These are phyloP conservation scores for Galeopsis tetrahit DNA, from an alignment of 257 asterid genomes.

Conservation along the genomic window DNA sequence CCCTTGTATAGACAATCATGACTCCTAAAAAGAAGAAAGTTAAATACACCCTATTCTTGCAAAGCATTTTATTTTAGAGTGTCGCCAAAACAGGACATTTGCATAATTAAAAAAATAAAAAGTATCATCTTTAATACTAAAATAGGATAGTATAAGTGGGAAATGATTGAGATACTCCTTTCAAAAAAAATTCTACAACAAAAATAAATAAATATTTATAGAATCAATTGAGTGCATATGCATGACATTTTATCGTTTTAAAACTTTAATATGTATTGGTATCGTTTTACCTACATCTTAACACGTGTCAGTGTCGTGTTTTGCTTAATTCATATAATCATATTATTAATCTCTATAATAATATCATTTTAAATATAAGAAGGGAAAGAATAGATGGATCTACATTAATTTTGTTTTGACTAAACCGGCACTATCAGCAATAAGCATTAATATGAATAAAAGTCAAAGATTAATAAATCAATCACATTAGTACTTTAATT, in stretches of 20 bases:
- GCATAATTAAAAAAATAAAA: neutral
- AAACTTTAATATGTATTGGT: neutral
- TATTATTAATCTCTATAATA: neutral
- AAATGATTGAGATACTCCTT: no score
- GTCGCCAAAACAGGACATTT: neutral
- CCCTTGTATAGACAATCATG: neutral
- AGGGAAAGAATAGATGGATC: neutral
- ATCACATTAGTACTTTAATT: neutral
- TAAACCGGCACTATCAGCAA: neutral
- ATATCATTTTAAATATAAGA: neutral
- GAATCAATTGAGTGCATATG: neutral
- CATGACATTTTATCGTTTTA: neutral
- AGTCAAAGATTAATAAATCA: slow-evolving; percentile 20
- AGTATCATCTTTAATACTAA: neutral
- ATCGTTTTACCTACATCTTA: no score
- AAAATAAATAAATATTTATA: no score
- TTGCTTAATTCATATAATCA: no score
- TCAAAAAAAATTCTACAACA: no score
- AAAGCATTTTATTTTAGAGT: neutral
- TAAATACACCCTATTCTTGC: no score
- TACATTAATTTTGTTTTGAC: neutral
- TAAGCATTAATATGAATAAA: neutral
- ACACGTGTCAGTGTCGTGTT: neutral
- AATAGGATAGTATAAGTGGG: no score
- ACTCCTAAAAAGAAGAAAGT: neutral